Base-by-base conservation (phyloP, 805 yeast genomes). In the Ogataea methanolica region DNA sequence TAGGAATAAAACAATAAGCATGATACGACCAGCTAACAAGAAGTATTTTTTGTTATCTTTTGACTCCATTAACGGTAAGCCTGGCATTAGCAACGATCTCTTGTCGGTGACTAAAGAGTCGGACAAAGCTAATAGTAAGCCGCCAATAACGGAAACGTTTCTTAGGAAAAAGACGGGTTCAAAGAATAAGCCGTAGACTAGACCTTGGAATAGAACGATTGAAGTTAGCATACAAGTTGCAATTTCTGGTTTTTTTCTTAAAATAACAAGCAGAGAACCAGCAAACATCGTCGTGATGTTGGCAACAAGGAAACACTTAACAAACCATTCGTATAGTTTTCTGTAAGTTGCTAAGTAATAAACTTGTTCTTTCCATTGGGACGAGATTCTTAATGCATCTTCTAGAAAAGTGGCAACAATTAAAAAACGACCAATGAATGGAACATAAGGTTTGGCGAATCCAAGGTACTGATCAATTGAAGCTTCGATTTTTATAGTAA, bases 331-430 rank as follows among this genome's bases (percentile, higher is more conserved):
- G 66, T 96, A 95, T 50, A 83, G 71, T 57, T 83, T 88, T 63
- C 96, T 82, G 72, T 82, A 86, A 56, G 81, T 80, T 72, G 87
- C 78, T 57, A 94, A 74, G 66, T 86, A 92, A 65, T 80, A 85
- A 22, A 88, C 88, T 68, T 92, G 99, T 60, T 88, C 96, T 34
- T 76, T 67, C 97, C 97, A 92, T 70, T 91, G 97, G 6, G 89
- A 71, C 45, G 82, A 57, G 59, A 92, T 88, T 66, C 99, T 79
- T 45, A 84, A 64, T 3, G 96, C 79, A 62, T 94, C 98, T 69
- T 92, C 98, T 55, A 82, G 79, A 64, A 91, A 92, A 0, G 98
- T 94, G 42, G 96, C 96, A 47, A 92, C 96, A 52, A 92, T 91
- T 55, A 91, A 79, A 51, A 88, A 81, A 49, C 98, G 77, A 36